Base-by-base conservation (phyloP, 2,329 filamentous ascomycete species). In the Diaporthe sp. region DNA sequence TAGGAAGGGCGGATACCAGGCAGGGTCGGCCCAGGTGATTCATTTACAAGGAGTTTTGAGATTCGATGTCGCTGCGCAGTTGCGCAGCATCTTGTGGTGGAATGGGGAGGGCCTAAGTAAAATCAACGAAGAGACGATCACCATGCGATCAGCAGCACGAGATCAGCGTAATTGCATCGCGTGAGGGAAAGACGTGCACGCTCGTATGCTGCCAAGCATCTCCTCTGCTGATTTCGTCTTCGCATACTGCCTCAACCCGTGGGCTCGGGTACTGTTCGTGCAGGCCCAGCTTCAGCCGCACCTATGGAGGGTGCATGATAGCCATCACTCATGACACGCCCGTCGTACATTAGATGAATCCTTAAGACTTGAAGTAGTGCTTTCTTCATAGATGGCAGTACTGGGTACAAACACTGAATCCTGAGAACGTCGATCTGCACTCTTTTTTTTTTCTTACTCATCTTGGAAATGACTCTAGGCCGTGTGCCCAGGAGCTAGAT, bases 11-110 rank as follows among this genome's bases (percentile, higher is more conserved):
- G 71, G 67, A 66, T 60, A 74, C 52, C 60, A 68, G 71, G 54
- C 55, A 70, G n/a, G 74, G 61, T 64, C 67, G 67, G 74, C 54
- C 50, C 47, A 74, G 33, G 40, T 45, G 57, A 61, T 54, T 64
- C 57, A 72, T 72, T 74, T 76, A 70, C 72, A 52, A 61, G 74
- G 74, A 72, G 75, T 76, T 76, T 70, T 25, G 58, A 66, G 47
- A 72, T 69, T 66, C 28, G 54, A 69, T 64, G 69, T 72, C 45
- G 40, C 22, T 57, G 72, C 61, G 74, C 71, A 71, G 30, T 57
- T 42, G 74, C 66, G 64, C 71, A 28, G 25, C 47, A n/a, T 38
- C 30, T 69, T 71, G 25, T 58, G 19, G 30, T 40, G 35, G 52
- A 10, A 30, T 40, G 35, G 52, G 6, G 22, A 15, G 28, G 19